Base-by-base conservation (phyloP, 768 basidiomycete genomes). In the Boletus edulis region DNA sequence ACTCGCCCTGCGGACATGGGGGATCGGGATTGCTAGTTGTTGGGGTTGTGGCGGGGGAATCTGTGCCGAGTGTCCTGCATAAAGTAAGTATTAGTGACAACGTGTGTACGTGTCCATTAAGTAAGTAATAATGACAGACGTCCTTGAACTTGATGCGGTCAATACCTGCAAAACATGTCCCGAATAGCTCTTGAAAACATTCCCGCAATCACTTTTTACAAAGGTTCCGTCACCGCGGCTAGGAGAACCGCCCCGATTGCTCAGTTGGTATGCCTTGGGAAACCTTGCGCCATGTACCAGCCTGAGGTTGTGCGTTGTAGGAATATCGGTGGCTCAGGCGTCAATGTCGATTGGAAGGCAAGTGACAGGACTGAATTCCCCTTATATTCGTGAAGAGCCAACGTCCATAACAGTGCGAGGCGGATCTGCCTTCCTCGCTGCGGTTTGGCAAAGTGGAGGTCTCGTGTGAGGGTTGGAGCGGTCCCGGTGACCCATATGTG, bases 291-390 rank as follows among this genome's bases (percentile, higher is more conserved):
- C 38, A 65, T 82, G 22, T 96, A 85, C 71, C 81, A 85, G 55
- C 94, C 94, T 2, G 89, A 93, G 51, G 91, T 84, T 22, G 86
- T 98, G 34, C 85, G 90, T 61, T 98, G 95, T 72, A 76, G 75
- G 52, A 95, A 87, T 59, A 75, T 88, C 17, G 91, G 94, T 38
- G 89, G 89, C 4, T 72, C 74, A 55, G 93, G 89, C 5, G 76
- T 81, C 2, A 89, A 91, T 11, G 84, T 95, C 3, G 93, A 96
- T 64, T 98, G 95, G 95, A 91, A 90, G 81, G 91, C 86, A 63
- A 62, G 79, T 73, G 34, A 32, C 42, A 43, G 18, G 35, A 39
- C 48, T 34, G 52, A 38, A 14, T 18, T n/a, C 35, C 45, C 47
- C 46, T 42, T 31, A 14, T 43, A 54, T 55, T 48, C 32, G 29